phyloP scores from a whole-genome alignment of 2,329 filamentous ascomycete genomes.

The Calcarisporium arbuscula region DNA sequence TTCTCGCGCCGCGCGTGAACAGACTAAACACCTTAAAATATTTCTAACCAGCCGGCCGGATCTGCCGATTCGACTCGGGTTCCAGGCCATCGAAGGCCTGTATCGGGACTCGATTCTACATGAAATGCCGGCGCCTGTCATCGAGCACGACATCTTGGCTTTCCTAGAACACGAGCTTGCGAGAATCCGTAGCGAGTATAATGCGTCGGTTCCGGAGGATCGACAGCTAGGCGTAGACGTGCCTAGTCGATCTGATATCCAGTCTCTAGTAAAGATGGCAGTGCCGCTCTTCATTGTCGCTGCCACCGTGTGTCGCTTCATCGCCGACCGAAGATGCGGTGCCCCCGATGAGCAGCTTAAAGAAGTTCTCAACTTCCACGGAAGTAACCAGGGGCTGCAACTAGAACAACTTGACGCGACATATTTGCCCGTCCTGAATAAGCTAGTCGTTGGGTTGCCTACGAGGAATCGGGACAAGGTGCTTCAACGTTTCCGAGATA shows the following conservation, averaged over 20 bases:
- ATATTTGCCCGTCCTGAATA: constrained; percentile 14
- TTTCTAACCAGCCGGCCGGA: constrained; percentile 35
- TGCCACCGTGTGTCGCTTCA: constrained; percentile 14
- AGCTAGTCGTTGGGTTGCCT: constrained; percentile 2
- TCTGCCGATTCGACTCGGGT: constrained; percentile 23
- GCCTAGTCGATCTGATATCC: not conserved
- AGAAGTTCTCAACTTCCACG: constrained; percentile 13
- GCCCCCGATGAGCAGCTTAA: constrained; percentile 13
- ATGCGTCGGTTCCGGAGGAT: not conserved
- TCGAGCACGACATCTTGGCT: constrained; percentile 21
- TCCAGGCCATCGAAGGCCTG: constrained; percentile 17
- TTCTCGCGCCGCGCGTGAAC: not conserved
- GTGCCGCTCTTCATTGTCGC: constrained; percentile 15
- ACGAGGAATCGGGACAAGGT: not conserved
- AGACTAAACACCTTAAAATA: constrained; percentile 17
- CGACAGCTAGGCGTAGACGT: not conserved
- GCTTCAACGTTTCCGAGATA: constrained; percentile 17
- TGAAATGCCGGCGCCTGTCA: not conserved
- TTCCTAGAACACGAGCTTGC: constrained; percentile 1
- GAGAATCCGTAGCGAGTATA: not conserved
- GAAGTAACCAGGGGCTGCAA: no score
- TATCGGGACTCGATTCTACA: constrained; percentile 8
- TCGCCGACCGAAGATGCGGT: constrained; percentile 9
- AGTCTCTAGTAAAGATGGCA: constrained; percentile 5
- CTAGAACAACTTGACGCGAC: constrained; percentile 10